Evolutionary conservation across 2,329 filamentous ascomycete genomes (phyloP).

Genomic region (Microdochium nivale): DNA sequence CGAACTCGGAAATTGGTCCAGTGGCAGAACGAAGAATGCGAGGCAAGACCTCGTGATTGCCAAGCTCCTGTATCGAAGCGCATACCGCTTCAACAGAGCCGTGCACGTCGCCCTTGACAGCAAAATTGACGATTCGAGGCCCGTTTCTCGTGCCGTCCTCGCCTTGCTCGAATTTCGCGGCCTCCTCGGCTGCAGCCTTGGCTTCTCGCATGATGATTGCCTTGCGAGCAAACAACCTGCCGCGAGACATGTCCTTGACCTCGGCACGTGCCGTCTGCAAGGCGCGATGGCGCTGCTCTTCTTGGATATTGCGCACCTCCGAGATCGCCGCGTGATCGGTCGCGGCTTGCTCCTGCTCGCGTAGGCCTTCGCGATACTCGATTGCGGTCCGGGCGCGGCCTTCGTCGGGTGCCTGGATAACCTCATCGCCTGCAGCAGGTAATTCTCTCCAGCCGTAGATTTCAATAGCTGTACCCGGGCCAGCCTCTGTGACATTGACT

Average conservation of each 20-base stretch:
- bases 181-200: constrained; percentile 14
- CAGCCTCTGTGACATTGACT: constrained; percentile 59
- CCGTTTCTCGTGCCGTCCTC: constrained; percentile 28
- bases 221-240: constrained; percentile 14
- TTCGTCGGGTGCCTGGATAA: constrained; percentile 76
- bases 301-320: constrained; percentile 44
- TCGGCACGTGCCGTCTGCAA: constrained; percentile 36
- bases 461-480: constrained; percentile 84
- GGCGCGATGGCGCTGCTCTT: constrained; percentile 55
- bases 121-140: constrained; percentile 61
- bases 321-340: constrained; percentile 73
- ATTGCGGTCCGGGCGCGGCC: constrained; percentile 70
- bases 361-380: constrained; percentile 64
- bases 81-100: constrained; percentile 89
- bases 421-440: constrained; percentile 77
- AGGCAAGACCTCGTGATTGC: constrained; percentile 75
- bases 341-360: constrained; percentile 65
- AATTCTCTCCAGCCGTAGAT: constrained; percentile 87
- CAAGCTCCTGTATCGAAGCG: constrained; percentile 66
- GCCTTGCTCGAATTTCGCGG: constrained; percentile 13
- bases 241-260: constrained; percentile 12
- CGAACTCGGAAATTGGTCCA: constrained; percentile 73
- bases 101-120: constrained; percentile 86
- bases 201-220: constrained; percentile 25
- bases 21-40: constrained; percentile 70